phyloP scores from a whole-genome alignment of 176 grass and related monocot species.

The Aechmea fasciata region DNA sequence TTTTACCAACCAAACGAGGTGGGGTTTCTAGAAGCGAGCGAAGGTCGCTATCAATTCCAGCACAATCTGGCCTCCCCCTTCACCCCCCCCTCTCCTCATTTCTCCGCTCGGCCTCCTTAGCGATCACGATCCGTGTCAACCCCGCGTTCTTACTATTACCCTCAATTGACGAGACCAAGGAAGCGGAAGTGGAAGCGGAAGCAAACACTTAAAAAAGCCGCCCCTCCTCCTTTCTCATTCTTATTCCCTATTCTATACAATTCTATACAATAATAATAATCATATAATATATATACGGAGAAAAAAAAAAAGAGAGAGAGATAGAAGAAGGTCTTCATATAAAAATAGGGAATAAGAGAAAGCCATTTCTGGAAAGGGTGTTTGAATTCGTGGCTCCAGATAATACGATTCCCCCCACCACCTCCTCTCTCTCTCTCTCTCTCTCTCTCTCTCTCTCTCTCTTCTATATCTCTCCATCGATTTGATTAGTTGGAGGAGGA shows the following conservation, averaged over 20 bases:
- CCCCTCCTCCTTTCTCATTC: background rate
- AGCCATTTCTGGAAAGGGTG: background rate
- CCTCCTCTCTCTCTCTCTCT: background rate
- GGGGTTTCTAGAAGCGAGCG: too few species aligned
- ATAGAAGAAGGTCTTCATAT: background rate
- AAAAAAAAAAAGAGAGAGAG: too few species aligned
- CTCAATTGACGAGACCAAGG: background rate
- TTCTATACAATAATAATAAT: background rate
- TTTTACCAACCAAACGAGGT: too few species aligned
- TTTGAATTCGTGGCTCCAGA: background rate
- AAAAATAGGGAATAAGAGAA: background rate
- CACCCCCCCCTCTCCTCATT: too few species aligned
- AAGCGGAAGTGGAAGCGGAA: background rate
- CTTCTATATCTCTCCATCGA: background rate
- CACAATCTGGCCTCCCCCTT: too few species aligned
- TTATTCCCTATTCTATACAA: background rate
- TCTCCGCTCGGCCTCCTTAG: too few species aligned
- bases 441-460: background rate
- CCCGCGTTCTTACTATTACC: background rate
- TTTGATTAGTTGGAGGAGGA: background rate
- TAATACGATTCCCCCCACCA: background rate
- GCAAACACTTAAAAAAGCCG: background rate
- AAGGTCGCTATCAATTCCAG: too few species aligned
- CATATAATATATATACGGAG: background rate
- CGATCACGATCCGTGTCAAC: conserved; percentile 28